Evolutionary conservation across 768 basidiomycete species (phyloP).

Genomic region (Suillus paluster): DNA sequence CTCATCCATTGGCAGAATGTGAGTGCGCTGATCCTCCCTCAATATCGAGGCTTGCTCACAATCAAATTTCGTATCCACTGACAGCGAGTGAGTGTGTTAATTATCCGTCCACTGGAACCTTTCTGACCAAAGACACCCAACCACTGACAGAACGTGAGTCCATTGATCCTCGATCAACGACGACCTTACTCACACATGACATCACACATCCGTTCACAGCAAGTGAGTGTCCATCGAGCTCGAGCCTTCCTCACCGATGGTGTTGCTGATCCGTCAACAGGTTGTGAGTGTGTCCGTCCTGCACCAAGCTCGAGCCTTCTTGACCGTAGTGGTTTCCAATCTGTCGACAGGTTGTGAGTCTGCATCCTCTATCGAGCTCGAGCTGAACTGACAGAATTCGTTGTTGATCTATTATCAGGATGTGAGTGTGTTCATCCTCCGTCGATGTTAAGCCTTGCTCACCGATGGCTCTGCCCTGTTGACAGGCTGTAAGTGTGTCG

Average conservation of each 20-base stretch:
- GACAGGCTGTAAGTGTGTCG: neutral
- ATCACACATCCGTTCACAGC: neutral
- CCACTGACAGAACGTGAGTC: too few relatives aligned
- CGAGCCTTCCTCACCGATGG: neutral
- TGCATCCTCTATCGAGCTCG: too few relatives aligned
- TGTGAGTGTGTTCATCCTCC: too few relatives aligned
- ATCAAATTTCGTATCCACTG: neutral
- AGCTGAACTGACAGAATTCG: too few relatives aligned
- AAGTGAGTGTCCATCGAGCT: neutral
- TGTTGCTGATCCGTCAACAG: neutral
- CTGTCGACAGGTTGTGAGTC: neutral
- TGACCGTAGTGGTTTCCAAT: neutral
- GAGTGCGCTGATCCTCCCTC: neutral
- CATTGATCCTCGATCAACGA: neutral
- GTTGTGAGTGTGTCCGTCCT: neutral
- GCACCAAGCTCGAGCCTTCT: too few relatives aligned
- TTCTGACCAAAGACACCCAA: too few relatives aligned
- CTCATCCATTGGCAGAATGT: neutral
- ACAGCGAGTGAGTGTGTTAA: neutral
- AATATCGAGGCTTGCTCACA: neutral
- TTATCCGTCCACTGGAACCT: neutral
- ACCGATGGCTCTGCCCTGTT: too few relatives aligned
- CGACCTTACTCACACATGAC: neutral
- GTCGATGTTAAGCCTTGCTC: too few relatives aligned
- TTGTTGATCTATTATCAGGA: too few relatives aligned